These are phyloP conservation scores for Coccomyxa sp. DNA, from an alignment of 139 green algal genomes.

Conservation along the genomic window DNA sequence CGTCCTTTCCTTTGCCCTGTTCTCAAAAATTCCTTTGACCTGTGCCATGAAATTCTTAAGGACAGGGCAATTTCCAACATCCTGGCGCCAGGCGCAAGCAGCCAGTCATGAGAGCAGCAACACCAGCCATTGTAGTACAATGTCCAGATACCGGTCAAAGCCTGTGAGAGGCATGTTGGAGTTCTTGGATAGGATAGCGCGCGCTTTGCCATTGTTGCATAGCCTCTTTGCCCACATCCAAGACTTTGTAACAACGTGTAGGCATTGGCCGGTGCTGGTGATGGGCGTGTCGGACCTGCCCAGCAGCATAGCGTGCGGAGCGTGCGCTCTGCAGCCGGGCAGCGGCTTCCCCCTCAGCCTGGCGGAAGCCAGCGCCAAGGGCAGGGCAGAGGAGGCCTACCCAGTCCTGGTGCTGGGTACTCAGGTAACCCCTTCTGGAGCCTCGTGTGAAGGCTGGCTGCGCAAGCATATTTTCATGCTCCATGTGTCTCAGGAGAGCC, in stretches of 20 bases:
- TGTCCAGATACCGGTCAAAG: too few species aligned
- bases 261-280: slow-evolving; percentile 26
- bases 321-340: background rate
- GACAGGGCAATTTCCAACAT: too few species aligned
- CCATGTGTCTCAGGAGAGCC: background rate
- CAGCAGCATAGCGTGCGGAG: slow-evolving; percentile 1
- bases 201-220: too few species aligned
- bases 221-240: background rate
- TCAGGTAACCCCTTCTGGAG: slow-evolving; percentile 11
- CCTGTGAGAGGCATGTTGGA: too few species aligned
- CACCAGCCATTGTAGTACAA: too few species aligned
- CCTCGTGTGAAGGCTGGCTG: background rate
- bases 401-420: slow-evolving; percentile 22
- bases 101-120: too few species aligned
- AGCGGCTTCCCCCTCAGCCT: slow-evolving; percentile 14
- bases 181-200: too few species aligned
- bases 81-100: too few species aligned
- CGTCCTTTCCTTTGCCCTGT: too few species aligned
- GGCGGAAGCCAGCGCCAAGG: slow-evolving; percentile 5
- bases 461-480: background rate
- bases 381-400: slow-evolving; percentile 5
- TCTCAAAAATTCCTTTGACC: too few species aligned
- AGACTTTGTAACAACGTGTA: background rate
- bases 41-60: background rate
- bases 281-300: slow-evolving; percentile 15